Evolutionary conservation across 306 rosid genomes (phyloP).

Genomic region (Medicago arabica): DNA sequence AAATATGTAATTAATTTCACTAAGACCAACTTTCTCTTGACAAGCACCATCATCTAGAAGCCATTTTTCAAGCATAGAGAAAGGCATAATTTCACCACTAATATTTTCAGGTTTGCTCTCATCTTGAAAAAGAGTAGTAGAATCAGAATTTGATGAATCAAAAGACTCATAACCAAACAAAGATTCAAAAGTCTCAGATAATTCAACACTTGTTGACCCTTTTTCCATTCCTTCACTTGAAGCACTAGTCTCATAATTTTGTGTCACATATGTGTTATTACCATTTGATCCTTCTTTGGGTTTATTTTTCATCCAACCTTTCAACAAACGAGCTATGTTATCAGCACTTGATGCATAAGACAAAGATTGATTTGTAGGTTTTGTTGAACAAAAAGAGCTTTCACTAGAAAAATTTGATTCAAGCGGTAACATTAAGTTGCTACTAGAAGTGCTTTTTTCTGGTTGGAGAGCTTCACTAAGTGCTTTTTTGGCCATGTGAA

Average conservation of each 20-base stretch:
- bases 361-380: conserved; percentile 39
- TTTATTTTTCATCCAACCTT: conserved; percentile 72
- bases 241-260: conserved; percentile 44
- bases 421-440: background rate
- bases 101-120: conserved; percentile 54
- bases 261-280: background rate
- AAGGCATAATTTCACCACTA: conserved; percentile 45
- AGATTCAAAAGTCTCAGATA: conserved; percentile 54
- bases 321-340: conserved; percentile 74
- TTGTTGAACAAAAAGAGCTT: conserved; percentile 16
- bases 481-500: conserved; percentile 80
- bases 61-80: conserved; percentile 85
- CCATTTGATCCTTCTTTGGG: conserved; percentile 48
- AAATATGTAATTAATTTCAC: conserved; percentile 43
- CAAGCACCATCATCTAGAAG: conserved; percentile 66
- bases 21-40: conserved; percentile 53
- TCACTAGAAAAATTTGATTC: conserved; percentile 41
- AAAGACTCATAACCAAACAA: conserved; percentile 64
- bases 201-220: conserved; percentile 32
- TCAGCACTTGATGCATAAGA: conserved; percentile 77
- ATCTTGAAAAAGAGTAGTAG: conserved; percentile 53
- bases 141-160: conserved; percentile 66
- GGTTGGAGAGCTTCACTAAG: conserved; percentile 81
- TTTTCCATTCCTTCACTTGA: conserved; percentile 62
- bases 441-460: conserved; percentile 34